Percentiles rank a stretch among this genome's conserved stretches.
phyloP scores from a whole-genome alignment of 169 alveolate species.

The Eimeria tenella region DNA sequence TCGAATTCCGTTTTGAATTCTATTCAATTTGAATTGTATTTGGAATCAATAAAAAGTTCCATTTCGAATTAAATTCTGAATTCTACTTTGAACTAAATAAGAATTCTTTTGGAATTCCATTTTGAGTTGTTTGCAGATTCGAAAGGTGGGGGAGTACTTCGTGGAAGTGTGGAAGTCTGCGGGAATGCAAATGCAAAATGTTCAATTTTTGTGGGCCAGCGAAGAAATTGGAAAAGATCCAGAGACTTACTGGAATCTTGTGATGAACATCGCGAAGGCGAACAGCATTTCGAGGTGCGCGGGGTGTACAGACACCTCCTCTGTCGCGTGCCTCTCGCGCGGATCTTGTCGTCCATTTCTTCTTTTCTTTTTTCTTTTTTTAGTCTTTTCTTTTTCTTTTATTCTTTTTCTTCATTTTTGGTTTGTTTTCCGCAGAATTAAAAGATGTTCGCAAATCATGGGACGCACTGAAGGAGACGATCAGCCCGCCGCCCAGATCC shows the following conservation, averaged over 20 bases:
- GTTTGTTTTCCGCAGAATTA: constrained; percentile 88
- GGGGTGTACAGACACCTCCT: not conserved
- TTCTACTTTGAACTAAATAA: too few species aligned
- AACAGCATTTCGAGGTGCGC: constrained; percentile 87
- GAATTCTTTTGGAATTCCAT: too few species aligned
- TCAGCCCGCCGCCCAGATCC: constrained; percentile 93
- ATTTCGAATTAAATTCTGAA: too few species aligned
- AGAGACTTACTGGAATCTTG: constrained; percentile 97
- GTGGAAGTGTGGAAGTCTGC: constrained; percentile 99
- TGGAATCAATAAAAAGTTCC: too few species aligned
- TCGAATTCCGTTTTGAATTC: too few species aligned
- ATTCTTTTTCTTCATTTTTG: not conserved
- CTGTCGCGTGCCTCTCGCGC: not conserved
- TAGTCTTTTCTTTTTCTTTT: not conserved
- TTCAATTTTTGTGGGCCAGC: constrained; percentile 98
- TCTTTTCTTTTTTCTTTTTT: not conserved
- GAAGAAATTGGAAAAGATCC: constrained; percentile 97
- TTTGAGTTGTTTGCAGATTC: constrained; percentile 80
- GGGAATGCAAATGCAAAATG: constrained; percentile 98
- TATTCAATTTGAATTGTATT: too few species aligned
- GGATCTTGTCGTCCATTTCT: not conserved
- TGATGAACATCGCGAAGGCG: constrained; percentile 96
- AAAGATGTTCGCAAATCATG: constrained; percentile 98
- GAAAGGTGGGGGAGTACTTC: constrained; percentile 98
- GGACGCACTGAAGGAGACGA: constrained; percentile 98